phyloP scores from a whole-genome alignment of 331 rosid genomes.

The Pyrus hybrid region DNA sequence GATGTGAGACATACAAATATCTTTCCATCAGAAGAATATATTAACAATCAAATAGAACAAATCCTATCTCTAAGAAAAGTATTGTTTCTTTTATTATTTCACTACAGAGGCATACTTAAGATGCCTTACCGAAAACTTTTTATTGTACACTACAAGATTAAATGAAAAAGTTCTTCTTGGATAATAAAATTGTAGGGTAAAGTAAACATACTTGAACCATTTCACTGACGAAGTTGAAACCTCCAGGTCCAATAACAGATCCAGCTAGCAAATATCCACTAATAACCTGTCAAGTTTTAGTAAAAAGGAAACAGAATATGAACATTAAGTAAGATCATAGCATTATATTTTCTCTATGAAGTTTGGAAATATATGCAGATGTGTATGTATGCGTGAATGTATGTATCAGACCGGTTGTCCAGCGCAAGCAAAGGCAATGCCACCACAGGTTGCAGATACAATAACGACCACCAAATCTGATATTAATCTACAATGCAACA shows the following conservation, averaged over 20 bases:
- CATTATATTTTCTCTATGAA: background rate
- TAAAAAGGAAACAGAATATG: constrained; percentile 11
- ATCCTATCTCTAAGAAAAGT: background rate
- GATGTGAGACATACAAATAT: background rate
- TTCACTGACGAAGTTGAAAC: constrained; percentile 91
- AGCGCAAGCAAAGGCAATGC: constrained; percentile 97
- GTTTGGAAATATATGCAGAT: background rate
- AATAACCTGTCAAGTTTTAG: constrained; percentile 61
- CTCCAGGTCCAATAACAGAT: constrained; percentile 96
- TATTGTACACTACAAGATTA: background rate
- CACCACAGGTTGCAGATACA: constrained; percentile 98
- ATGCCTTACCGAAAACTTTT: background rate
- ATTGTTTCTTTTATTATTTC: background rate
- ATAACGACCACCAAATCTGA: constrained; percentile 94
- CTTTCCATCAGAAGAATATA: background rate
- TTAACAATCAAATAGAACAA: background rate
- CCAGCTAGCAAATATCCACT: constrained; percentile 97
- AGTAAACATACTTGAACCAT: constrained; percentile 83
- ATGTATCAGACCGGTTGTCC: constrained; percentile 90
- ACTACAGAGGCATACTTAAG: background rate
- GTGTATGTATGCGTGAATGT: background rate
- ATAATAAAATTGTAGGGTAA: constrained; percentile 3
- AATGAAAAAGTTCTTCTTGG: background rate
- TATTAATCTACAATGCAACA: constrained; percentile 64
- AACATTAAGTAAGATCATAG: constrained; percentile 7